These are phyloP conservation scores for Fomitopsis schrenkii DNA, from an alignment of 1,284 basidiomycete genomes.

Conservation along the genomic window DNA sequence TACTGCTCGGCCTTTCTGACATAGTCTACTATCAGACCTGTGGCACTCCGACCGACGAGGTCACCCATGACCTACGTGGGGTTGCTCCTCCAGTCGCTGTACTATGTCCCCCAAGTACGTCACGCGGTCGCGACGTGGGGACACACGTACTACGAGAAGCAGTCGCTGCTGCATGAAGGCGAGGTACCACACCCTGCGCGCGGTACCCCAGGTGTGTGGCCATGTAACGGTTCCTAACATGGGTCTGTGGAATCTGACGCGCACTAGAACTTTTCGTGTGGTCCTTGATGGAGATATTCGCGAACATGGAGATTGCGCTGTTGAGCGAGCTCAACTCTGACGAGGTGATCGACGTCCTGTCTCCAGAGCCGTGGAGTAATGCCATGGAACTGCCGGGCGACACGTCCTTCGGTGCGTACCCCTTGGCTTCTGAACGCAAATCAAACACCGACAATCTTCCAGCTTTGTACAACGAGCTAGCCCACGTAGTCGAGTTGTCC, in stretches of 20 bases:
- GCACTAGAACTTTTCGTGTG: slow-evolving; percentile 36
- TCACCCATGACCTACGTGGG: slow-evolving; percentile 52
- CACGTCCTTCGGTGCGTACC: slow-evolving; percentile 31
- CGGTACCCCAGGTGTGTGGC: background rate
- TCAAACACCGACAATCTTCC: background rate
- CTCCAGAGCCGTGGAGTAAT: slow-evolving; percentile 31
- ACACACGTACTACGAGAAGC: slow-evolving; percentile 21
- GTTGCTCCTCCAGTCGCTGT: slow-evolving; percentile 59
- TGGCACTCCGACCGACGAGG: slow-evolving; percentile 57
- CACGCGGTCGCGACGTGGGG: slow-evolving; percentile 44
- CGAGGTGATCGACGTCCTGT: slow-evolving; percentile 29
- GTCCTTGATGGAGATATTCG: slow-evolving; percentile 58
- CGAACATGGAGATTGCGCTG: slow-evolving; percentile 53
- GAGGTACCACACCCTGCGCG: slow-evolving; percentile 6
- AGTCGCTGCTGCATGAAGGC: background rate
- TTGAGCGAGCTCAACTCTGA: slow-evolving; percentile 40
- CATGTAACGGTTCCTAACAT: background rate
- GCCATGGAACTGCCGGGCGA: slow-evolving; percentile 35
- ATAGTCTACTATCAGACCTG: slow-evolving; percentile 40
- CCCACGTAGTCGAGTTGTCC: slow-evolving; percentile 29
- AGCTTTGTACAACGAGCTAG: slow-evolving; percentile 37
- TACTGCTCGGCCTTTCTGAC: background rate
- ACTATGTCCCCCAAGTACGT: slow-evolving; percentile 64
- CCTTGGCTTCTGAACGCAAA: background rate
- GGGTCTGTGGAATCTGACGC: background rate